Evolutionary conservation across 495 filamentous ascomycete genomes (phyloP), one percentile per base, ranked within the genome.

Genomic region (Aspergillus haitiensis): DNA sequence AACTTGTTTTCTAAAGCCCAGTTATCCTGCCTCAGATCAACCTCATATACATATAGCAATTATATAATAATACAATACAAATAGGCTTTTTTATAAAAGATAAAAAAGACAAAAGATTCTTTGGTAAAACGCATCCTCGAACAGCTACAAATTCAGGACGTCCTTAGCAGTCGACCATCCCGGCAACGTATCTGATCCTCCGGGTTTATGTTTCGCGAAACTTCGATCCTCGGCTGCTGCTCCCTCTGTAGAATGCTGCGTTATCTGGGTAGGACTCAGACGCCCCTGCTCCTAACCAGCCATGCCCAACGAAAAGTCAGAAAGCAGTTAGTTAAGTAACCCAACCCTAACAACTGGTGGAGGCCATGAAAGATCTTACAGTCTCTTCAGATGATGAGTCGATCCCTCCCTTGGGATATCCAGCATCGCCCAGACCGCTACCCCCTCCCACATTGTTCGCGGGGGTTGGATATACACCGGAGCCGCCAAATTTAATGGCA

Each of bases 151-250:
- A 31, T 40, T 36, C 45, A 57, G 3, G 0, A 40, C 42, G 3
- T 40, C 54, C 54, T 47, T 56, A 7, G 54, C 54, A 32, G 35
- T 49, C 13, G 45, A 15, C 55, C 55, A 57, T 15, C 55, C 55
- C 21, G 55, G 55, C 55, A 57, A 31, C n/a, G 55, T 57, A 31
- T 33, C 55, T 33, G 27, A 13, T 2, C 45, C 55, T 10, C 55
- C 55, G 18, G 55, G 55, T 32, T 57, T 57, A 36, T 37, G 44
- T 11, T 21, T 32, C 55, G 49, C 49, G 13, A 57, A 57, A 32
- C 45, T 40, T 18, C 34, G 16, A 39, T 57, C 55, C 1, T n/a
- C 10, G 15, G 31, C 13, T 3, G 31, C 13, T 3, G 21, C 21
- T 3, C 21, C 21, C 21, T 27, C 21, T 27, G 21, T 27, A 27